Conservation (phyloP, 2,329 filamentous ascomycete species). For the Diaporthe amygdali region DNA sequence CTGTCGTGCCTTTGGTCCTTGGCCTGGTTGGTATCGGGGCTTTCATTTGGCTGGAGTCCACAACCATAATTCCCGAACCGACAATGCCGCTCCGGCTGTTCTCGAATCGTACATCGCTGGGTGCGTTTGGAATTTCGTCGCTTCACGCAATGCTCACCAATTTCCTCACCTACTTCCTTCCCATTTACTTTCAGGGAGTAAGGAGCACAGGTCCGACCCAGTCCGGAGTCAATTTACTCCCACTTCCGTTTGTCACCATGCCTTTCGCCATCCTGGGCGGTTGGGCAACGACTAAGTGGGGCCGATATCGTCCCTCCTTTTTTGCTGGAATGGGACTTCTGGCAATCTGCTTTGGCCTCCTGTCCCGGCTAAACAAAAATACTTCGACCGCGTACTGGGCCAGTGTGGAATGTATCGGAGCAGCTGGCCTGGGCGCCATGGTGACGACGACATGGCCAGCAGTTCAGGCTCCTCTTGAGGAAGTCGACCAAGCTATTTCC, state of each 20-base stretch:
- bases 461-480: slow-evolving; percentile 40
- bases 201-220: slow-evolving; percentile 35
- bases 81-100: slow-evolving; percentile 53
- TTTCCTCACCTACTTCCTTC: slow-evolving; percentile 46
- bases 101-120: slow-evolving; percentile 44
- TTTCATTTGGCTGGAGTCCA: slow-evolving; percentile 41
- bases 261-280: slow-evolving; percentile 31
- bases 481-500: slow-evolving; percentile 39
- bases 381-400: slow-evolving; percentile 41
- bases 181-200: slow-evolving; percentile 52
- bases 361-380: slow-evolving; percentile 37
- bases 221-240: slow-evolving; percentile 37
- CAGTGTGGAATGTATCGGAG: slow-evolving; percentile 42
- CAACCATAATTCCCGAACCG: slow-evolving; percentile 27
- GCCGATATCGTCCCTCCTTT: slow-evolving; percentile 50
- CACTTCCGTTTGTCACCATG: slow-evolving; percentile 33
- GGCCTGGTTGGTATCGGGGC: slow-evolving; percentile 39
- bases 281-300: slow-evolving; percentile 38
- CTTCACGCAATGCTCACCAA: slow-evolving; percentile 43
- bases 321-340: slow-evolving; percentile 35
- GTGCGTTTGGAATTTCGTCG: slow-evolving; percentile 41
- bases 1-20: slow-evolving; percentile 42
- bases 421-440: slow-evolving; percentile 46
- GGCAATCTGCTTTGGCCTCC: slow-evolving; percentile 40
- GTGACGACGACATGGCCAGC: slow-evolving; percentile 45